Percentiles rank a stretch among this genome's conserved stretches.
Conservation (phyloP, 1,284 basidiomycete species). For the Rhodotorula sp. region DNA sequence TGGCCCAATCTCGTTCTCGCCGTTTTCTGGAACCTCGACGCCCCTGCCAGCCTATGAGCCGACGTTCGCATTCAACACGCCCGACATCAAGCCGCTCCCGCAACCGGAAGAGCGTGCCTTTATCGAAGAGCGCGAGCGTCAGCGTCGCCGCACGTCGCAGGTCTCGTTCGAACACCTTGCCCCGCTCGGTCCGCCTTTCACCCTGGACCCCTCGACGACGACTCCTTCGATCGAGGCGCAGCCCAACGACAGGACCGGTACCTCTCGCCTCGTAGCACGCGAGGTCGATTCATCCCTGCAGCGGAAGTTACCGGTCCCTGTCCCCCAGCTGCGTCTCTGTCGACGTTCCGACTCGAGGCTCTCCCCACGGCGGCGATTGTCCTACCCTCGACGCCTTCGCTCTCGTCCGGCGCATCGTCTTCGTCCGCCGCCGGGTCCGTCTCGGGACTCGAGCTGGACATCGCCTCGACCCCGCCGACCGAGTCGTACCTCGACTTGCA, state of each 20-base stretch:
- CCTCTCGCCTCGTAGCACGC: slow-evolving; percentile 40
- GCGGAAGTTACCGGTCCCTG: slow-evolving; percentile 26
- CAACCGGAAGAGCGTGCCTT: slow-evolving; percentile 32
- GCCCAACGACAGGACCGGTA: slow-evolving; percentile 8
- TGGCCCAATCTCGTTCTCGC: neutral
- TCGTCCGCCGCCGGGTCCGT: neutral
- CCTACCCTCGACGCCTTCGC: neutral
- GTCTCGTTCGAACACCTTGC: neutral
- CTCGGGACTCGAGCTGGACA: slow-evolving; percentile 10
- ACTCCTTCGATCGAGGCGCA: neutral
- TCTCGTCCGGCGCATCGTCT: slow-evolving; percentile 1
- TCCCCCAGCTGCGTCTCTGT: neutral
- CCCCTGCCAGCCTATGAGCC: slow-evolving; percentile 22
- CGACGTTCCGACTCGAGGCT: neutral
- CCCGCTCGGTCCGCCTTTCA: neutral
- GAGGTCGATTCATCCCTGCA: slow-evolving; percentile 33
- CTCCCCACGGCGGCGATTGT: neutral
- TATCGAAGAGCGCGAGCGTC: slow-evolving; percentile 15
- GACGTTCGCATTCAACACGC: slow-evolving; percentile 33
- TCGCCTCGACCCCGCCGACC: slow-evolving; percentile 12
- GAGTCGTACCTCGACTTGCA: slow-evolving; percentile 25
- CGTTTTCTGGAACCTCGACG: slow-evolving; percentile 1
- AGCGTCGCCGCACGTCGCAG: neutral
- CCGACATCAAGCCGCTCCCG: slow-evolving; percentile 23
- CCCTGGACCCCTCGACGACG: neutral